These are phyloP conservation scores for Aspergillus quadrilineatus DNA, from an alignment of 2,329 filamentous ascomycete species.

Conservation along the genomic window DNA sequence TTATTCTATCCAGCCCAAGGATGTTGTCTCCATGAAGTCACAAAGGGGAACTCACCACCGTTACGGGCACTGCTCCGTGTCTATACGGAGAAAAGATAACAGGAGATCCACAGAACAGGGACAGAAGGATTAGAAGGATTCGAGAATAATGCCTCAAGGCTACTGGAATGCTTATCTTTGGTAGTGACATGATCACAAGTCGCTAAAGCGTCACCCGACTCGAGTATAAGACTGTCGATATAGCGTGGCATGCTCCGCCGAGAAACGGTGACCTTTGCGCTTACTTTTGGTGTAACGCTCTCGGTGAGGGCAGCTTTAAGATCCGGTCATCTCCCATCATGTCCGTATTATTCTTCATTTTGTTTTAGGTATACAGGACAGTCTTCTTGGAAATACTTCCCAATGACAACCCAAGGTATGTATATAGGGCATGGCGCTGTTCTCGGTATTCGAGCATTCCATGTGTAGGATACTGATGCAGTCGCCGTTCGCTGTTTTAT, in stretches of 20 bases:
- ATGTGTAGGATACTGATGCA: neutral
- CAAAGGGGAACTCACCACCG: no score
- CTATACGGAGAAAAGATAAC: neutral
- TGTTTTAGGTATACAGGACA: neutral
- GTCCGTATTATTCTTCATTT: neutral
- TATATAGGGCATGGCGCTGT: neutral
- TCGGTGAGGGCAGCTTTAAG: neutral
- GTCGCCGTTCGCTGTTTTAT: neutral
- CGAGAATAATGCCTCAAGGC: neutral
- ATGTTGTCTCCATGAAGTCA: no score
- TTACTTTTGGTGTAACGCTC: neutral
- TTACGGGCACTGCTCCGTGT: neutral
- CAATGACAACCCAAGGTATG: neutral
- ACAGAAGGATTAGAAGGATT: neutral
- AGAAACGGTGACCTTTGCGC: neutral
- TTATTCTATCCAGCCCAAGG: no score
- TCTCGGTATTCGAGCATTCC: neutral
- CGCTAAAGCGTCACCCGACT: neutral
- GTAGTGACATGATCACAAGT: slow-evolving; percentile 1
- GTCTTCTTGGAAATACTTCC: neutral
- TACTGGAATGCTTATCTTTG: neutral
- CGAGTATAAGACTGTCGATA: neutral
- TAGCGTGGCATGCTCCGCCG: slow-evolving; percentile 2
- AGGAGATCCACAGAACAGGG: neutral
- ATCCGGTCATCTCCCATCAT: neutral